Conservation (phyloP, 1,139 yeast species). For the Taphrina populina region DNA sequence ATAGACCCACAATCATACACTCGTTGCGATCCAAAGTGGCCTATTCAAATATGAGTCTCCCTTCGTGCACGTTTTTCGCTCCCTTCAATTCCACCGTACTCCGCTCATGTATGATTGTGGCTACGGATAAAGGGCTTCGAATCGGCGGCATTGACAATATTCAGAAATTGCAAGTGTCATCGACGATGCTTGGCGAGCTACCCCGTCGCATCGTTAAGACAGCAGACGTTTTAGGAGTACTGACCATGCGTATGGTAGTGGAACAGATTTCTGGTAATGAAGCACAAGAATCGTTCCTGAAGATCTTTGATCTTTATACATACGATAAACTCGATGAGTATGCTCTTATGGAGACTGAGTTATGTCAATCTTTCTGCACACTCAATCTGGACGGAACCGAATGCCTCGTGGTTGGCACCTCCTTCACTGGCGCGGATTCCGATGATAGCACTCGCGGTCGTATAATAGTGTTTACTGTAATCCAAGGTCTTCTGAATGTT, state of each 20-base stretch:
- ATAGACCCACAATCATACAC: slow-evolving; percentile 39
- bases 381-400: slow-evolving; percentile 32
- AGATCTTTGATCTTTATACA: slow-evolving; percentile 35
- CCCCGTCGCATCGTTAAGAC: slow-evolving; percentile 37
- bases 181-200: slow-evolving; percentile 39
- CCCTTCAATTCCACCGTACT: slow-evolving; percentile 24
- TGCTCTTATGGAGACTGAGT: slow-evolving; percentile 38
- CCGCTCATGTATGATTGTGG: slow-evolving; percentile 36
- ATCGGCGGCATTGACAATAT: slow-evolving; percentile 39
- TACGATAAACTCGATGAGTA: slow-evolving; percentile 35
- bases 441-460: slow-evolving; percentile 39
- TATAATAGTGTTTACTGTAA: slow-evolving; percentile 37
- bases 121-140: slow-evolving; percentile 36
- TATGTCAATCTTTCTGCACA: slow-evolving; percentile 38
- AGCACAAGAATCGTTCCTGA: slow-evolving; percentile 36
- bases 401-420: slow-evolving; percentile 39
- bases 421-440: slow-evolving; percentile 35
- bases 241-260: slow-evolving; percentile 38
- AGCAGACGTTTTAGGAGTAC: slow-evolving; percentile 34
- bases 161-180: slow-evolving; percentile 39
- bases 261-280: slow-evolving; percentile 38
- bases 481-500: slow-evolving; percentile 25
- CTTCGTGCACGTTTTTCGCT: slow-evolving; percentile 29
- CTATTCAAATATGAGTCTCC: slow-evolving; percentile 36
- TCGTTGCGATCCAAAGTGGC: slow-evolving; percentile 36